phyloP scores from a whole-genome alignment of 352 stramenopile genomes.

The Phytophthora palmivora region DNA sequence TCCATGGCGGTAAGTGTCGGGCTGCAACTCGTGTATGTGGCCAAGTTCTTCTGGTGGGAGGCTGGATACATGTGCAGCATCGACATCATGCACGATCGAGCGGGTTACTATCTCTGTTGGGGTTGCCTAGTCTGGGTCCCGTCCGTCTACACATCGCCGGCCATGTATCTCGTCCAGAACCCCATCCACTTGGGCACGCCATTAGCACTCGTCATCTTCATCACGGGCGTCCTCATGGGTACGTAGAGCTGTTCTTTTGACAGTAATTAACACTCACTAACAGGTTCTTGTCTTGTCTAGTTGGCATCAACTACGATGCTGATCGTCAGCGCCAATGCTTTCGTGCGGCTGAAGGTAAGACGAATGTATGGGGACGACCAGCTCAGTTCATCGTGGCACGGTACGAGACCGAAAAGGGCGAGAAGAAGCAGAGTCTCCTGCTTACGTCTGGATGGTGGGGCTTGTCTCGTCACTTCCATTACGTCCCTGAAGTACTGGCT shows the following conservation, averaged over 20 bases:
- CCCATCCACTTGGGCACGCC: conserved; percentile 69
- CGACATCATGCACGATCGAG: conserved; percentile 96
- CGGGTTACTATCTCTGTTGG: conserved; percentile 97
- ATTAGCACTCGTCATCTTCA: conserved; percentile 60
- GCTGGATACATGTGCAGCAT: conserved; percentile 97
- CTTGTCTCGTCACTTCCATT: conserved; percentile 95
- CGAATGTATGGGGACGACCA: conserved; percentile 91
- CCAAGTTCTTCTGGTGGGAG: conserved; percentile 98
- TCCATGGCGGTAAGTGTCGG: conserved; percentile 89
- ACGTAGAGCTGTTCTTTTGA: conserved; percentile 37
- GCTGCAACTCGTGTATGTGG: conserved; percentile 95
- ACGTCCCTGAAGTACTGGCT: conserved; percentile 93
- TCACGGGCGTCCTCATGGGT: conserved; percentile 80
- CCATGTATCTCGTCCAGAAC: conserved; percentile 94
- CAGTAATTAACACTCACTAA: not conserved
- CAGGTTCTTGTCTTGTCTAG: conserved; percentile 17
- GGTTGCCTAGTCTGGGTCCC: conserved; percentile 97
- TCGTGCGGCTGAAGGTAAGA: conserved; percentile 85
- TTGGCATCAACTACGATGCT: conserved; percentile 96
- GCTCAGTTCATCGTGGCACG: conserved; percentile 93
- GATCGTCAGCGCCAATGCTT: conserved; percentile 96
- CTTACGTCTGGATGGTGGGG: conserved; percentile 95
- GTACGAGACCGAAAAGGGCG: conserved; percentile 92
- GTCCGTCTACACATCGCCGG: conserved; percentile 95
- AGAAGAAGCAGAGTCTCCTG: conserved; percentile 92